Conservation (phyloP, 2,329 filamentous ascomycete species). For the Hypoxylon sp. region DNA sequence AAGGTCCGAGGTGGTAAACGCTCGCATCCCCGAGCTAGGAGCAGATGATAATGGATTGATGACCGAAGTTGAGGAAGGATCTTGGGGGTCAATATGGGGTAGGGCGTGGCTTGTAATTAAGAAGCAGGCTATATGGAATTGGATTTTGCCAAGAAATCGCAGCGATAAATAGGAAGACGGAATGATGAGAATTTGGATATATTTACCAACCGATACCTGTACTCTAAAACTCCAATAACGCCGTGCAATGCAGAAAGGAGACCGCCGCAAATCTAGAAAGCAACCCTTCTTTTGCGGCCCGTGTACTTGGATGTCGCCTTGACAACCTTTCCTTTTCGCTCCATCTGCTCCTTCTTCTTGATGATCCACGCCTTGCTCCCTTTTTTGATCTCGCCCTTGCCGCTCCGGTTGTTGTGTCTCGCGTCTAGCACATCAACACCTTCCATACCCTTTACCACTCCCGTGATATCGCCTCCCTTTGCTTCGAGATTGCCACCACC, state of each 20-base stretch:
- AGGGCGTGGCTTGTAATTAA: background rate
- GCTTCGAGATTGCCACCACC: conserved; percentile 70
- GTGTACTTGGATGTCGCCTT: conserved; percentile 95
- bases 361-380: conserved; percentile 88
- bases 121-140: background rate
- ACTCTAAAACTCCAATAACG: conserved; percentile 44
- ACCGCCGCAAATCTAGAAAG: conserved; percentile 69
- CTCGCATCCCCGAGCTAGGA: conserved; percentile 21
- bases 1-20: conserved; percentile 19
- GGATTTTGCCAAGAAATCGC: background rate
- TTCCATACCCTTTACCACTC: conserved; percentile 90
- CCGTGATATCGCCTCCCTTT: conserved; percentile 84
- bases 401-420: conserved; percentile 66
- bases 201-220: conserved; percentile 1
- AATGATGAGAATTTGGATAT: conserved; percentile 1
- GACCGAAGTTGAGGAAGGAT: background rate
- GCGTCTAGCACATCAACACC: conserved; percentile 85
- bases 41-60: conserved; percentile 6
- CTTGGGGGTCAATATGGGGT: conserved; percentile 2
- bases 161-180: background rate
- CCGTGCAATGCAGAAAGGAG: conserved; percentile 50
- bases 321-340: conserved; percentile 93
- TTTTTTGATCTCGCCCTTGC: conserved; percentile 76
- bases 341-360: conserved; percentile 93
- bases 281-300: conserved; percentile 84